Percentiles rank a stretch among this genome's conserved stretches.
phyloP scores from a whole-genome alignment of 257 asterid genomes.

The Paulownia fortunei region DNA sequence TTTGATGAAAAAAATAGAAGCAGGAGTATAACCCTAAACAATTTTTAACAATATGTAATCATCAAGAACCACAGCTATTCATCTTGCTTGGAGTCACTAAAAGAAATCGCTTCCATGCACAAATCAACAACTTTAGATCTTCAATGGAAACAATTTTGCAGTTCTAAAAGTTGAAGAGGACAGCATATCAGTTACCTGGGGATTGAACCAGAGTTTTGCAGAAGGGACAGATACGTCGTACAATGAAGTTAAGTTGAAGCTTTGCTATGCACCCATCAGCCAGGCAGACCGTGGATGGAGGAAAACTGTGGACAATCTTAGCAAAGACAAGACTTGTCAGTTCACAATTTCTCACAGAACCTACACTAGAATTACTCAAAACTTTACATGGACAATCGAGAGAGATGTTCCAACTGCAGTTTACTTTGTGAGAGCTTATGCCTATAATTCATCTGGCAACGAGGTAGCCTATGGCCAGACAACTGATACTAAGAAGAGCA shows the following conservation, averaged over 20 bases:
- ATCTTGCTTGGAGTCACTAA: neutral
- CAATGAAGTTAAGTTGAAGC: neutral
- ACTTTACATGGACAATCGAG: neutral
- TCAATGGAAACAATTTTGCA: neutral
- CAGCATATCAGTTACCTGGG: neutral
- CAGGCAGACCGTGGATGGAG: neutral
- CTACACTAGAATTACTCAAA: neutral
- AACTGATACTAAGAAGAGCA: conserved; percentile 2
- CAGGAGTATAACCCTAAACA: neutral
- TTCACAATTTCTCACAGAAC: conserved; percentile 4
- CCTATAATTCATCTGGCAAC: neutral
- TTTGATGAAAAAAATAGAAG: too few species aligned
- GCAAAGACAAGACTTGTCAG: conserved; percentile 23
- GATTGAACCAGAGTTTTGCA: neutral
- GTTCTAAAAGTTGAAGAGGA: conserved; percentile 10
- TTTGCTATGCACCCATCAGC: conserved; percentile 1
- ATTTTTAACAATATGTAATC: neutral
- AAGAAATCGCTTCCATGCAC: neutral
- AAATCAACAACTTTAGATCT: neutral
- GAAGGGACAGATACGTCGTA: neutral
- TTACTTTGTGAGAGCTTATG: conserved; percentile 27
- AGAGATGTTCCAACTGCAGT: conserved; percentile 7
- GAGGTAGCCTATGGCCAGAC: conserved; percentile 25
- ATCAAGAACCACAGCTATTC: neutral
- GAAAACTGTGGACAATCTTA: neutral